These are phyloP conservation scores for Coniochaeta sp. DNA, from an alignment of 2,329 filamentous ascomycete genomes.

Conservation along the genomic window DNA sequence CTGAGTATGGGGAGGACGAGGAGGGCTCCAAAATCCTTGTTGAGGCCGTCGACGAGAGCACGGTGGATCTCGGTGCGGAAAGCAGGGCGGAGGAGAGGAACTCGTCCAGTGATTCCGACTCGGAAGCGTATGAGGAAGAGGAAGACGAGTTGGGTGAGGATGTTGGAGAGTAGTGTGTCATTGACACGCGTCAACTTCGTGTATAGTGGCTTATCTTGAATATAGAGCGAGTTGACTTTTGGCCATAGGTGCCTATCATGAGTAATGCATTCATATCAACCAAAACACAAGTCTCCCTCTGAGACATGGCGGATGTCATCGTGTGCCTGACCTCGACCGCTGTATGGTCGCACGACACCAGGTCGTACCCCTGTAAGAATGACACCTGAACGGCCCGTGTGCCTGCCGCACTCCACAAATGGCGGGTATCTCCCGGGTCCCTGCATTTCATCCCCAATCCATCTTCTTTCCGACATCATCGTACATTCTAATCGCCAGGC, in stretches of 20 bases:
- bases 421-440: background rate
- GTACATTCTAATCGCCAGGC: too few species aligned
- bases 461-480: background rate
- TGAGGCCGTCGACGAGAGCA: constrained; percentile 7
- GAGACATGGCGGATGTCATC: too few species aligned
- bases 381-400: background rate
- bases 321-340: too few species aligned
- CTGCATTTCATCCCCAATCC: background rate
- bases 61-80: constrained; percentile 11
- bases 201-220: too few species aligned
- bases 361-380: background rate
- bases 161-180: constrained; percentile 8
- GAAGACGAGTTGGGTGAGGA: constrained; percentile 21
- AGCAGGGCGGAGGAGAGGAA: background rate
- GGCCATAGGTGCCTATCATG: too few species aligned
- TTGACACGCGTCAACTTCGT: too few species aligned
- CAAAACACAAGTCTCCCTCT: too few species aligned
- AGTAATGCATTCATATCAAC: too few species aligned
- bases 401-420: background rate
- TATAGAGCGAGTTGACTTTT: too few species aligned
- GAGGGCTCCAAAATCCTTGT: constrained; percentile 9
- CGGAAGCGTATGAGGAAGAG: constrained; percentile 23
- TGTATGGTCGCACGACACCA: too few species aligned
- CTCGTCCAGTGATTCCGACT: constrained; percentile 12
- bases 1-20: constrained; percentile 12